Percentiles rank a stretch among this genome's conserved stretches.
Evolutionary conservation across 305 asterid genomes (phyloP).

Genomic region (Caryopteris hybrid): DNA sequence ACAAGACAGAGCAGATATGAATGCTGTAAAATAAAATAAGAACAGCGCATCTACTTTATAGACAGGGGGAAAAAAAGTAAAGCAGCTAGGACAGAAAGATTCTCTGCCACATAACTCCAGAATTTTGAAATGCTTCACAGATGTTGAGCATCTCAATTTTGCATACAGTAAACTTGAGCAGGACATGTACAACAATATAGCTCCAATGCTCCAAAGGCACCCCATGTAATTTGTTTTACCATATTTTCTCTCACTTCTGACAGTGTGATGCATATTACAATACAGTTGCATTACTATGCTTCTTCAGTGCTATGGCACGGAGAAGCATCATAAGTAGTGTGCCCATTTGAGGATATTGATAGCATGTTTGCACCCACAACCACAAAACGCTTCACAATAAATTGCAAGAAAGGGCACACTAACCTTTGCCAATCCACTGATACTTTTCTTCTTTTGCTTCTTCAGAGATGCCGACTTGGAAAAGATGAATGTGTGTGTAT

Average conservation of each 20-base stretch:
- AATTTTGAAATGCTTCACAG: neutral
- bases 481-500: constrained; percentile 31
- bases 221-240: constrained; percentile 6
- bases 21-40: constrained; percentile 12
- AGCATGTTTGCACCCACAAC: constrained; percentile 6
- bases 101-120: constrained; percentile 3
- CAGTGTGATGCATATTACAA: constrained; percentile 7
- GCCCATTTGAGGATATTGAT: neutral
- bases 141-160: neutral
- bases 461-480: constrained; percentile 56
- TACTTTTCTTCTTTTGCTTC: constrained; percentile 51
- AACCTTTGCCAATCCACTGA: constrained; percentile 72
- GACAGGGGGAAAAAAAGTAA: neutral
- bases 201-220: constrained; percentile 4
- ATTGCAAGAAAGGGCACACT: constrained; percentile 13
- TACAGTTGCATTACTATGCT: constrained; percentile 6
- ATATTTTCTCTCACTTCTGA: constrained; percentile 15
- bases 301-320: constrained; percentile 11
- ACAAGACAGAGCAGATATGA: constrained; percentile 3
- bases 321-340: constrained; percentile 4
- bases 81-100: constrained; percentile 9
- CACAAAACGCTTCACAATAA: neutral
- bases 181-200: neutral
- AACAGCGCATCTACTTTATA: constrained; percentile 1
- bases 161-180: neutral